Evolutionary conservation across 148 eudicot genomes (phyloP), one percentile per base, ranked within the genome.

Genomic region (Camellia lanceoleosa): DNA sequence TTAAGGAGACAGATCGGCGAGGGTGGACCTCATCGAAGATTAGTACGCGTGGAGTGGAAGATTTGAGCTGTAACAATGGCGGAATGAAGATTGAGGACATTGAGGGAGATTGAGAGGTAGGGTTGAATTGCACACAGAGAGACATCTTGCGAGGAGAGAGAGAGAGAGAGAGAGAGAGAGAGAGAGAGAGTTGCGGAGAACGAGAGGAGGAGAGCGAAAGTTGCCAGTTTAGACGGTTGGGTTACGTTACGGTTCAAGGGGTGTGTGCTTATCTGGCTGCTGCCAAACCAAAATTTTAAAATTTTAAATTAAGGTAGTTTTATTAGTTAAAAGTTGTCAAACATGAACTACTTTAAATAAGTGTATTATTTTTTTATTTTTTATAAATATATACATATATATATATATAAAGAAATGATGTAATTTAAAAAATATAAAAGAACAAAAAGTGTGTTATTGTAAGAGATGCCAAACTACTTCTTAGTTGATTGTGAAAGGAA

Each of bases 161-260:
- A 44, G 73, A 52, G 44, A 79, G 79, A 41, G 81, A 38, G 54
- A 30, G 47, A 14, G 12, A 56, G 66, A 74, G 80, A 38, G 76
- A 52, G 44, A 79, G 79, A 41, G 81, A 38, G 54, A 30, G 47
- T 3, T 12, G 43, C 68, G 72, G 80, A 74, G 78, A 46, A 62
- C 44, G 74, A 80, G 83, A 80, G 88, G 81, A 77, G 38, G 56
- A 49, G 88, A 86, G 85, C 56, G 76, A 86, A 80, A 49, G 6
- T 83, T 86, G 88, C 82, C 83, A 75, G 86, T 83, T 76, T 71
- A 64, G 66, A 54, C 86, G 82, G 86, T 76, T 75, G 77, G 16
- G 19, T 68, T 42, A 15, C 38, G 38, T 30, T 30, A 30, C 38
- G 38, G 38, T 30, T 30, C 38, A 30, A 30, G 38, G 38, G 38